A percentile compares a stretch with the other conserved stretches of the same genome.
phyloP scores from a whole-genome alignment of 305 asterid species.

The Fraxinus greggii region DNA sequence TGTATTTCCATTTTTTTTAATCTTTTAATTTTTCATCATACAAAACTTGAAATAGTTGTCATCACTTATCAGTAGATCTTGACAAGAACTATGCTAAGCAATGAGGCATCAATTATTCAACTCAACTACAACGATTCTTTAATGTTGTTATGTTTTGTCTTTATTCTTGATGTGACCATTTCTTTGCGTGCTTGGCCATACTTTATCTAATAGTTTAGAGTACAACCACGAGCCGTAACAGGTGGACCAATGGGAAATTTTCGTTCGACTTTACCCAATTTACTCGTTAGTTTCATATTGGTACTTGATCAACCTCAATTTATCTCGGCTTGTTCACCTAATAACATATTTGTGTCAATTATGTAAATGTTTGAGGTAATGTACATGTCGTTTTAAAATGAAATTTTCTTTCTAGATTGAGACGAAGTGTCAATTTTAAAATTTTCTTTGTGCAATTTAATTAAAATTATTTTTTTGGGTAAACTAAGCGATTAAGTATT shows the following conservation, averaged over 20 bases:
- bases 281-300: background rate
- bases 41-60: background rate
- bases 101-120: too few relatives aligned
- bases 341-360: background rate
- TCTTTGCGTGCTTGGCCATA: background rate
- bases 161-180: background rate
- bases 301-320: background rate
- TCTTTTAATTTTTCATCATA: background rate
- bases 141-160: background rate
- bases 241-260: background rate
- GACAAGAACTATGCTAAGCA: background rate
- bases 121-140: background rate
- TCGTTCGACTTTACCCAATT: background rate
- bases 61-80: background rate
- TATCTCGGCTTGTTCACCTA: background rate
- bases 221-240: background rate
- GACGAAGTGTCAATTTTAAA: background rate
- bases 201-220: background rate
- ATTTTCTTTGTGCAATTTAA: too few relatives aligned
- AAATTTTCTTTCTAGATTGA: too few relatives aligned
- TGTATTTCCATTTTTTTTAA: too few relatives aligned
- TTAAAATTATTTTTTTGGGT: too few relatives aligned
- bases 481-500: too few relatives aligned
- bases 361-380: background rate
- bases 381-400: background rate